Conservation (phyloP, 2,329 filamentous ascomycete genomes). For the Diplodia corticola region DNA sequence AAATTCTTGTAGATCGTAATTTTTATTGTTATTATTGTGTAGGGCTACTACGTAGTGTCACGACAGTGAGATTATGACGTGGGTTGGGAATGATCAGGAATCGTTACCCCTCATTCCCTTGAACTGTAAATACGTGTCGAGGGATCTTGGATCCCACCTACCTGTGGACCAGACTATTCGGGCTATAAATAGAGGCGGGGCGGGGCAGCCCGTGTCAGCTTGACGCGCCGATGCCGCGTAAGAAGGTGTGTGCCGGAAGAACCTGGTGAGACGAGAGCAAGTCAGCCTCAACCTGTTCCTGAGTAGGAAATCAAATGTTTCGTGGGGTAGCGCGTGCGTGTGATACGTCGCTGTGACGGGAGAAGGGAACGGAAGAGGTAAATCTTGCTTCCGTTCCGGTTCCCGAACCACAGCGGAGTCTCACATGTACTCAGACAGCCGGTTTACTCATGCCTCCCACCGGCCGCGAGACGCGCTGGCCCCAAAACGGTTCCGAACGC, state of each 20-base stretch:
- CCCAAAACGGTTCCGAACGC: constrained; percentile 44
- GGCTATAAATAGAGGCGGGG: background rate
- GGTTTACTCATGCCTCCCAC: constrained; percentile 67
- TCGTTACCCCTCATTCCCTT: background rate
- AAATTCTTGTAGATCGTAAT: constrained; percentile 10
- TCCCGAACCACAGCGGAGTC: background rate
- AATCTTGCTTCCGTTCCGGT: background rate
- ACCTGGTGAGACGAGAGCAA: background rate
- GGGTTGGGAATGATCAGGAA: background rate
- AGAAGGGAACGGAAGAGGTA: background rate
- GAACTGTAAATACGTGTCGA: background rate
- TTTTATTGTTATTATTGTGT: background rate
- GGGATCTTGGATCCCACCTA: background rate
- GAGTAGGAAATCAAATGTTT: background rate
- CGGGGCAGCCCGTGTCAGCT: background rate
- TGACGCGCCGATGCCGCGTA: background rate
- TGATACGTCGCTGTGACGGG: background rate
- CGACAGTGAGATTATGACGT: background rate
- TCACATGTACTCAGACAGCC: constrained; percentile 61
- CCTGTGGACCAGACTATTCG: background rate
- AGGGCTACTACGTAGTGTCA: background rate
- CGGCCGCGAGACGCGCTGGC: constrained; percentile 53
- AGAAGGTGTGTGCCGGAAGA: background rate
- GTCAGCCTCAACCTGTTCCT: background rate
- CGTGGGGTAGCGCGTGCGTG: background rate